Evolutionary conservation across 2,329 filamentous ascomycete genomes (phyloP).

Genomic region (Exophiala calicioides): DNA sequence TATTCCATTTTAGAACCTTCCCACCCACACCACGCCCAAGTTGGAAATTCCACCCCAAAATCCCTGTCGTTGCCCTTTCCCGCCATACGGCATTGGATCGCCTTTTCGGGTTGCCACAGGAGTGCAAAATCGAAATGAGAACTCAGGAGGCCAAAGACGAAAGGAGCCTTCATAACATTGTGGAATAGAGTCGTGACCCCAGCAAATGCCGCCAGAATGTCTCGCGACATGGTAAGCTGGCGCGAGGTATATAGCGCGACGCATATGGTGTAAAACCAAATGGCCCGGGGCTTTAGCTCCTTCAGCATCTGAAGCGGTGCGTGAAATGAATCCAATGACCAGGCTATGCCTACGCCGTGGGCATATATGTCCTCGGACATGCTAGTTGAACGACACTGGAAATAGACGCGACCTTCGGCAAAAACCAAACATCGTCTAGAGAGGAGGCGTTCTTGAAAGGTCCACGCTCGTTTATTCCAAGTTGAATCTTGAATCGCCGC

Average conservation of each 20-base stretch:
- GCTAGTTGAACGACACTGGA: slow-evolving; percentile 7
- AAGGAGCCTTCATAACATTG: slow-evolving; percentile 29
- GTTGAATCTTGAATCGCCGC: slow-evolving; percentile 3
- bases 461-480: slow-evolving; percentile 33
- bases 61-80: neutral
- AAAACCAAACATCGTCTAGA: slow-evolving; percentile 7
- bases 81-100: neutral
- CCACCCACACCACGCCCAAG: slow-evolving; percentile 43
- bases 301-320: slow-evolving; percentile 34
- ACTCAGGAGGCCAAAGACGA: slow-evolving; percentile 36
- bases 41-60: slow-evolving; percentile 38
- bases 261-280: slow-evolving; percentile 37
- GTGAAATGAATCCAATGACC: slow-evolving; percentile 34
- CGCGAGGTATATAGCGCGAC: slow-evolving; percentile 36
- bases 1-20: slow-evolving; percentile 30
- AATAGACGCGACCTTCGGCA: slow-evolving; percentile 1
- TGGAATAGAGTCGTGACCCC: slow-evolving; percentile 36
- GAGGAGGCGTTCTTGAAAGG: slow-evolving; percentile 7
- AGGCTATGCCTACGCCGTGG: neutral
- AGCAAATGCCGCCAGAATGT: slow-evolving; percentile 40
- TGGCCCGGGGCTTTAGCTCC: slow-evolving; percentile 31
- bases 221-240: slow-evolving; percentile 31
- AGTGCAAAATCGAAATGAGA: slow-evolving; percentile 41
- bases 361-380: slow-evolving; percentile 10
- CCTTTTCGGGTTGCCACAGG: slow-evolving; percentile 35